Conservation (phyloP, 306 rosid genomes). For the Acacia acuminata region DNA sequence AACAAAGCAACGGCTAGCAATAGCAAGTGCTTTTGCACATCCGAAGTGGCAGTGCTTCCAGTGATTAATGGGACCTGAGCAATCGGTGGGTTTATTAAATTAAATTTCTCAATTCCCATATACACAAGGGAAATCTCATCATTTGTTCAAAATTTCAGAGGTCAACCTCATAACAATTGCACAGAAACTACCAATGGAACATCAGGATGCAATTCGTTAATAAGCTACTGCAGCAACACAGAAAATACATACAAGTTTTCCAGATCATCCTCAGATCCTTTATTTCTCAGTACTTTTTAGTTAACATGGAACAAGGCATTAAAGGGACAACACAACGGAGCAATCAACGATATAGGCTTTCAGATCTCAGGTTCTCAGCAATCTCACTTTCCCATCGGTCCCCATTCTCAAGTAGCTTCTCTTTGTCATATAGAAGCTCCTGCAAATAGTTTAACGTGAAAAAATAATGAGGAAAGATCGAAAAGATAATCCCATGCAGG, state of each 20-base stretch:
- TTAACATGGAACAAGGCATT: constrained; percentile 20
- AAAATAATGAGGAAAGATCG: not conserved
- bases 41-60: not conserved
- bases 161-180: constrained; percentile 4
- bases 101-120: constrained; percentile 21
- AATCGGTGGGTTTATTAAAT: constrained; percentile 17
- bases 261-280: constrained; percentile 38
- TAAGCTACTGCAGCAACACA: not conserved
- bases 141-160: constrained; percentile 34
- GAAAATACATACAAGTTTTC: constrained; percentile 26
- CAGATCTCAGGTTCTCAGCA: constrained; percentile 96
- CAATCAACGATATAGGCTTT: constrained; percentile 91
- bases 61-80: not conserved
- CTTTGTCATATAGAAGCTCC: constrained; percentile 99
- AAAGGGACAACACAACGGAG: constrained; percentile 12
- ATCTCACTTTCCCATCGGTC: constrained; percentile 99
- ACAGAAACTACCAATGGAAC: not conserved
- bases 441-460: constrained; percentile 34
- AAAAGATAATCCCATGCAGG: not conserved
- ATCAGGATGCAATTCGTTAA: not conserved
- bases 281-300: constrained; percentile 27
- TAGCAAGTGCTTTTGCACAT: not conserved
- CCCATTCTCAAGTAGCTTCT: constrained; percentile 96
- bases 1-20: not conserved
- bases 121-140: not conserved